These are phyloP conservation scores for Lachancea waltii DNA, from an alignment of 805 yeast species.

Conservation along the genomic window DNA sequence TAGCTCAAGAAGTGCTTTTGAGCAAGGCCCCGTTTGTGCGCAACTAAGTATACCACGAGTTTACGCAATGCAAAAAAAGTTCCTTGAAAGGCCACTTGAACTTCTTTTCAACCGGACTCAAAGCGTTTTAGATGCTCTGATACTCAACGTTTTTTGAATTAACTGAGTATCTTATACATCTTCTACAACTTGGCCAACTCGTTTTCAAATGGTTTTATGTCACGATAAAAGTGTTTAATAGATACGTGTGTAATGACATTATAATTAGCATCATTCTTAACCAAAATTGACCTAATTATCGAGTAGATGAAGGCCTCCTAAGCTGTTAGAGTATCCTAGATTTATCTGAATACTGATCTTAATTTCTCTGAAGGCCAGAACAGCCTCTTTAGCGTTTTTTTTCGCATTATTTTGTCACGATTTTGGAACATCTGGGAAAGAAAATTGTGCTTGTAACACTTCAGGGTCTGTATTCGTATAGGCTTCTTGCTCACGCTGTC, in stretches of 20 bases:
- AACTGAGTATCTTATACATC: not conserved
- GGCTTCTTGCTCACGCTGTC: constrained; percentile 19
- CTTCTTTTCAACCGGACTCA: not conserved
- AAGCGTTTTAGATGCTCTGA: not conserved
- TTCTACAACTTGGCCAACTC: not conserved
- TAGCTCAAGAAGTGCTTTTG: not conserved
- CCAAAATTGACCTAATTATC: too few species aligned
- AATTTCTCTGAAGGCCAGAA: too few species aligned
- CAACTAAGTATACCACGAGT: too few species aligned
- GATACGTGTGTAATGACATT: too few species aligned
- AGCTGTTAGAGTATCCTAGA: too few species aligned
- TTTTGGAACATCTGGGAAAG: constrained; percentile 27
- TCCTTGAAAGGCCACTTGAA: too few species aligned
- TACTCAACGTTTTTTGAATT: not conserved
- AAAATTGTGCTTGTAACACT: constrained; percentile 17
- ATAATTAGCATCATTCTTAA: too few species aligned
- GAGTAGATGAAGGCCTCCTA: too few species aligned
- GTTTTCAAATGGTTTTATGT: constrained; percentile 1
- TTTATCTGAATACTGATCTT: too few species aligned
- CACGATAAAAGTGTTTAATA: constrained; percentile 1
- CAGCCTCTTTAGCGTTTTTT: too few species aligned
- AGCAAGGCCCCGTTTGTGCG: too few species aligned
- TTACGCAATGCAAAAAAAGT: too few species aligned
- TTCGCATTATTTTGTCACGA: not conserved
- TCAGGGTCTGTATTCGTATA: constrained; percentile 29